Evolutionary conservation across 768 basidiomycete species (phyloP), one percentile per base, ranked within the genome.

Genomic region (Hypholoma fasciculare): DNA sequence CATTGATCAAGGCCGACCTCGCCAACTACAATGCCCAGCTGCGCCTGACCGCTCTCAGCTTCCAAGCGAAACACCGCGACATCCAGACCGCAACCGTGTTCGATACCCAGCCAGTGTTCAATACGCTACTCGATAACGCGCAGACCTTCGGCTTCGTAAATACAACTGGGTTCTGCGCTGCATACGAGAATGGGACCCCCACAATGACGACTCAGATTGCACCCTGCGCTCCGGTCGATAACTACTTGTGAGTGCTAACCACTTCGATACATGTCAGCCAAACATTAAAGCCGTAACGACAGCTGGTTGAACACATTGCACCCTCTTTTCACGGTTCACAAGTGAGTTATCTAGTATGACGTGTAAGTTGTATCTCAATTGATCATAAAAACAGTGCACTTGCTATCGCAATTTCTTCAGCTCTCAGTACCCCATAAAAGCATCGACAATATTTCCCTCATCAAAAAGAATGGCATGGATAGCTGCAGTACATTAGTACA

Each of bases 221-320:
- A 7, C 80, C 80, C 2, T 88, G 83, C 66, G 85, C 83, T 13
- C 86, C 86, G 2, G 85, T 83, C 27, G 84, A 82, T 17, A 86
- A 75, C 48, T 87, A 87, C 66, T 87, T 88, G 85, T 86, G 65
- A 74, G 83, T 75, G 13, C 37, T 54, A 14, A 12, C 23, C 4
- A n/a, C 36, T 12, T 27, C 14, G 0, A n/a, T 34, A 30, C 23
- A 17, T 13, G 39, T 43, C 14, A 50, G n/a, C 3, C 8, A 37
- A 23, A 14, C 34, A 38, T 17, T 11, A 2, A 42, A 12, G 39
- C 7, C 38, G 19, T 26, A 8, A 1, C 17, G 42, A 14, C 57
- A 86, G 84, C 72, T 87, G 85, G 85, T 65, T 87, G 48, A 86
- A 87, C 65, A 67, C 74, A 2, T 71, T 88, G 40, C 85, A 87